phyloP scores from a whole-genome alignment of 345 rosid species.

The Gossypium bickii region DNA sequence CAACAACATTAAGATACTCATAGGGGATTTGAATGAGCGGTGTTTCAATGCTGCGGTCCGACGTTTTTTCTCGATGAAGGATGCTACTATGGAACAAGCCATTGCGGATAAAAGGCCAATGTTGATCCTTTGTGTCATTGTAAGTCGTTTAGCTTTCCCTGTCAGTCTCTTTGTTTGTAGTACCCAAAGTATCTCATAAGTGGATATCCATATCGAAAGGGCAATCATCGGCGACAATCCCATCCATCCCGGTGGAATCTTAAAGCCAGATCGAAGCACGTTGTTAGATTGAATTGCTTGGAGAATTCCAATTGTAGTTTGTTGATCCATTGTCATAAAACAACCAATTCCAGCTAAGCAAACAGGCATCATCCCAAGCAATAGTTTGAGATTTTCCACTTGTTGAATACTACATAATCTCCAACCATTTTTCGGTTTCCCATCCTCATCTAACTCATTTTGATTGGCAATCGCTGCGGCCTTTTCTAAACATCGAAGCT shows the following conservation, averaged over 20 bases:
- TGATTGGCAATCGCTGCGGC: conserved; percentile 39
- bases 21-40: conserved; percentile 38
- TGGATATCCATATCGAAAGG: conserved; percentile 51
- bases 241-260: conserved; percentile 63
- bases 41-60: conserved; percentile 33
- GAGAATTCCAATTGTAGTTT: conserved; percentile 39
- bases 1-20: conserved; percentile 30
- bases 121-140: conserved; percentile 40
- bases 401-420: conserved; percentile 36
- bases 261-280: conserved; percentile 25
- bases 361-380: conserved; percentile 34
- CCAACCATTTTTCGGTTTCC: conserved; percentile 38
- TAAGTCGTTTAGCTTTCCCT: conserved; percentile 37
- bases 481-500: conserved; percentile 44
- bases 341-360: conserved; percentile 41
- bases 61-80: conserved; percentile 37
- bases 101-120: conserved; percentile 45
- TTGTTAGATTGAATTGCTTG: conserved; percentile 53
- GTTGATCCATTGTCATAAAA: conserved; percentile 59
- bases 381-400: conserved; percentile 40
- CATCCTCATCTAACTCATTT: conserved; percentile 41
- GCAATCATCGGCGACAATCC: conserved; percentile 45
- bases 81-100: conserved; percentile 41
- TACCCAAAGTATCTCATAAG: conserved; percentile 44
- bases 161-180: conserved; percentile 29